Percentiles rank a stretch among this genome's conserved stretches.
Evolutionary conservation across 1,139 yeast genomes (phyloP).

Genomic region (Lodderomyces elongisporus): DNA sequence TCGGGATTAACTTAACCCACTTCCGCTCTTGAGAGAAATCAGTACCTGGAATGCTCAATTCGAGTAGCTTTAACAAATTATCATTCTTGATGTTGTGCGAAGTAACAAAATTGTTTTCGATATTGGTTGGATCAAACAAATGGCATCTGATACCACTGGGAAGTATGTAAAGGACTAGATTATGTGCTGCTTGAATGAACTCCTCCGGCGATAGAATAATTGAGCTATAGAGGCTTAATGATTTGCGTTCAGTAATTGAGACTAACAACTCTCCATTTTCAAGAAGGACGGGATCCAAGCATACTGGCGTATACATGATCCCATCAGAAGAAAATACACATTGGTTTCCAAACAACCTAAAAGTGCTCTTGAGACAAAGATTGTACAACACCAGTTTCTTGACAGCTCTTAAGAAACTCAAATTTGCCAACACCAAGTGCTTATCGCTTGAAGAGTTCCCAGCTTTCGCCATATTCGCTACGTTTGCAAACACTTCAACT

Average conservation of each 20-base stretch:
- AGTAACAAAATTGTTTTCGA: conserved; percentile 11
- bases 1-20: conserved; percentile 71
- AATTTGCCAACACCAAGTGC: conserved; percentile 39
- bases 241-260: conserved; percentile 21
- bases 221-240: conserved; percentile 31
- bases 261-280: conserved; percentile 48
- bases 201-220: conserved; percentile 9
- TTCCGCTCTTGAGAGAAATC: conserved; percentile 17
- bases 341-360: conserved; percentile 54
- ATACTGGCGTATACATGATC: conserved; percentile 24
- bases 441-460: conserved; percentile 14
- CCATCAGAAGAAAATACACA: conserved; percentile 22
- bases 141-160: conserved; percentile 77
- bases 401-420: conserved; percentile 58
- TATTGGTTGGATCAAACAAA: conserved; percentile 31
- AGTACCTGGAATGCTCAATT: conserved; percentile 42
- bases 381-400: conserved; percentile 49
- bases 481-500: conserved; percentile 20
- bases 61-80: conserved; percentile 43
- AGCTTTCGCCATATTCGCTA: no score
- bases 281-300: conserved; percentile 52
- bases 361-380: conserved; percentile 33
- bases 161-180: conserved; percentile 55
- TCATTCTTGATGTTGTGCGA: conserved; percentile 29
- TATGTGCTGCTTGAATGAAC: conserved; percentile 15